Base-by-base conservation (phyloP, 202 grass and related monocot species). In the Carex arenaria region DNA sequence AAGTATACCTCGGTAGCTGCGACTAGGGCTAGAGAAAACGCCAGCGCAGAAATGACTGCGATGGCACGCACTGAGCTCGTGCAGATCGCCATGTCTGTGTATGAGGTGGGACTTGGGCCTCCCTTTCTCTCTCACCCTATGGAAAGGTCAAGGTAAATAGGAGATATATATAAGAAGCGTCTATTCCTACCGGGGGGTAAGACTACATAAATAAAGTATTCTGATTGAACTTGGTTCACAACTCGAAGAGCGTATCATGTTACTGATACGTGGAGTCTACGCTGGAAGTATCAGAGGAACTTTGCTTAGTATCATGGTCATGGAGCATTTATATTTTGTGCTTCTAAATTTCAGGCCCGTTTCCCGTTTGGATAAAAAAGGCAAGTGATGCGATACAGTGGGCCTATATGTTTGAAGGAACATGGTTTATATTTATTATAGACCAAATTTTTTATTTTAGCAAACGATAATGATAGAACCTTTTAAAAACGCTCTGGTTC, bases 1-100 rank as follows among this genome's bases (percentile, higher is more conserved):
- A 94, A 93, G 87, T 85, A 97, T 87, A 97, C 88, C 36, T 97
- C 88, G 19, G 59, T 89, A 10, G 85, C 30, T 64, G 57, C 89
- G 0, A 83, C 86, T 22, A 88, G 60, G 60, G 82, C 75, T 17
- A 89, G 87, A 23, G 85, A 89, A 67, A 93, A 89, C 31, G 86
- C 87, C 42, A 88, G 23, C 26, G 57, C 89, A 26, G 53, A 75
- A 23, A 54, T 71, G 23, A 54, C 17, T 15, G 81, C 92, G 4
- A 84, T 20, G 79, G 82, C 86, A 47, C 12, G 87, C 15, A 67
- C 82, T 0, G 84, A 22, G 0, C 83, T 82, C 47, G 53, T 67
- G 18, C 69, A 57, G 52, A 91, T 90, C 87, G 90, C 90, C 95
- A 97, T 94, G 23, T n/a, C 67, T 28, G 28, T 19, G 22, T 47